phyloP scores from a whole-genome alignment of 2,329 filamentous ascomycete genomes.

The Keithomyces neogunnii region DNA sequence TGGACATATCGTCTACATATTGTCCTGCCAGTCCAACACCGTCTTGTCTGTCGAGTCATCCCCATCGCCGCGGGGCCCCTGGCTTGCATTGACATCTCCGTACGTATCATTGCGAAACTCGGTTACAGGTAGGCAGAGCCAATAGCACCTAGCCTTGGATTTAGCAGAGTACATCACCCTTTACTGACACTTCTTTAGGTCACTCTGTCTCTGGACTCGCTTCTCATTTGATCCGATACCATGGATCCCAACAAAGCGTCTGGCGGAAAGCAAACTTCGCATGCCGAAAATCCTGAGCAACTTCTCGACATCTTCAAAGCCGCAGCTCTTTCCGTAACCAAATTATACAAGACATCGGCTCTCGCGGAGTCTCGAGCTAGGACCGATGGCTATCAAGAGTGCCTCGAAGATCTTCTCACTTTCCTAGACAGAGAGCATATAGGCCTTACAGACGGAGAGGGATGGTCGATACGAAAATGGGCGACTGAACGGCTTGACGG shows the following conservation, averaged over 20 bases:
- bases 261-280: constrained; percentile 20
- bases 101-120: background rate
- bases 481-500: constrained; percentile 63
- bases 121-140: constrained; percentile 1
- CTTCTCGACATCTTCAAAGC: constrained; percentile 86
- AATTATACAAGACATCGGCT: constrained; percentile 88
- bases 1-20: background rate
- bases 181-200: background rate
- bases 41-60: background rate
- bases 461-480: constrained; percentile 52
- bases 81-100: background rate
- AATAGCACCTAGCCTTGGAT: background rate
- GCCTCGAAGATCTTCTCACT: constrained; percentile 76
- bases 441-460: constrained; percentile 72
- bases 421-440: constrained; percentile 79
- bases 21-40: background rate
- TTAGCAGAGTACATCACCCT: background rate
- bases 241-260: constrained; percentile 10
- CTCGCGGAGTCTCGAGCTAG: constrained; percentile 68
- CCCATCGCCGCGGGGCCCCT: constrained; percentile 2
- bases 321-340: constrained; percentile 88
- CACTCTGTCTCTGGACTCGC: too few relatives aligned
- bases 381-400: constrained; percentile 84
- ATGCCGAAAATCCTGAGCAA: constrained; percentile 44
- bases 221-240: background rate